Conservation (phyloP, 2,329 filamentous ascomycete genomes). For the Paracoccidioides brasiliensis region DNA sequence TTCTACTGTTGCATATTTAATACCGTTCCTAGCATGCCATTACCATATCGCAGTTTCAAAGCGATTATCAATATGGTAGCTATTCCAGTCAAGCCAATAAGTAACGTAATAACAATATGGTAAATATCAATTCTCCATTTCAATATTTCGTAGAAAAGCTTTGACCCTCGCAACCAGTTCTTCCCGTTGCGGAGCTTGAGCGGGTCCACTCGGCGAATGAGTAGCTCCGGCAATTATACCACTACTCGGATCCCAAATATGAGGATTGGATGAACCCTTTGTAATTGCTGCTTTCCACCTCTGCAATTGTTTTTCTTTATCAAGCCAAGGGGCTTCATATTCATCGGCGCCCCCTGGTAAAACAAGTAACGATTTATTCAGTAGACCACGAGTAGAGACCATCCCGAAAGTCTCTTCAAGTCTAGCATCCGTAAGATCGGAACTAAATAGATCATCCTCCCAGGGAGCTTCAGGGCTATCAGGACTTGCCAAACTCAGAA, state of each 20-base stretch:
- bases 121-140: constrained; percentile 3
- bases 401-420: constrained; percentile 52
- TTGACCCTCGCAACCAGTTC: constrained; percentile 25
- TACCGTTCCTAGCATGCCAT: background rate
- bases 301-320: constrained; percentile 32
- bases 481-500: constrained; percentile 43
- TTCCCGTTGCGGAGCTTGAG: constrained; percentile 29
- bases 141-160: constrained; percentile 21
- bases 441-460: constrained; percentile 82
- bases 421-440: constrained; percentile 50
- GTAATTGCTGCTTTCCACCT: constrained; percentile 33
- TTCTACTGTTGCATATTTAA: background rate
- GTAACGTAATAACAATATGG: background rate
- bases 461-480: constrained; percentile 44
- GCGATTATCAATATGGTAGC: no score
- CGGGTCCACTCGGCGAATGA: constrained; percentile 38
- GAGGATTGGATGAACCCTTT: constrained; percentile 16
- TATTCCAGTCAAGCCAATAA: no score
- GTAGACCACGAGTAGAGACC: constrained; percentile 24
- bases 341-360: constrained; percentile 37
- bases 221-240: constrained; percentile 36
- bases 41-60: no score
- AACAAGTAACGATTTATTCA: constrained; percentile 30
- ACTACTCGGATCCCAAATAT: constrained; percentile 37
- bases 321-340: constrained; percentile 30